These are phyloP conservation scores for Mycena sp. DNA, from an alignment of 1,284 basidiomycete species.

Conservation along the genomic window DNA sequence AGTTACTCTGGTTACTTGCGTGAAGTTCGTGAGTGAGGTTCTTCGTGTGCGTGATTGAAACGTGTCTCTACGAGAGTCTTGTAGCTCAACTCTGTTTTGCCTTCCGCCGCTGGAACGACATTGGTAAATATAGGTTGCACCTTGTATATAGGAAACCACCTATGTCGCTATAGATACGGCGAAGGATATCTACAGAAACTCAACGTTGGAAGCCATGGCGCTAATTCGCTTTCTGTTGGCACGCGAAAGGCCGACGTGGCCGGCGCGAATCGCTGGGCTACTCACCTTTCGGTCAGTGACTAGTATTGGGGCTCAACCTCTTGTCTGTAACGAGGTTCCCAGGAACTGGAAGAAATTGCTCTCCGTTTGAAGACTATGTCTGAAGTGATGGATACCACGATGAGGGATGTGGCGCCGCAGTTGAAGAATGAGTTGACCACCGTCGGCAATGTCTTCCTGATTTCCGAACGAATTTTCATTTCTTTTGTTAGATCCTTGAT, in stretches of 20 bases:
- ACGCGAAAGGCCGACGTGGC: slow-evolving; percentile 48
- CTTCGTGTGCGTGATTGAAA: not conserved
- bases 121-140: slow-evolving; percentile 37
- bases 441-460: not conserved
- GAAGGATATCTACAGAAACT: slow-evolving; percentile 72
- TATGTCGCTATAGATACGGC: slow-evolving; percentile 60
- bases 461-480: not conserved
- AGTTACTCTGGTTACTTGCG: slow-evolving; percentile 84
- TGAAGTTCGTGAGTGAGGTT: slow-evolving; percentile 67
- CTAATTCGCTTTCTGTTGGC: slow-evolving; percentile 58
- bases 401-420: slow-evolving; percentile 1
- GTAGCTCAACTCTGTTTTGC: slow-evolving; percentile 78
- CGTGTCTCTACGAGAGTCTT: slow-evolving; percentile 26
- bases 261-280: slow-evolving; percentile 32
- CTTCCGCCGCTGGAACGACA: slow-evolving; percentile 75
- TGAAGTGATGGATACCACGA: slow-evolving; percentile 4
- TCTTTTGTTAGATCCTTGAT: slow-evolving; percentile 11
- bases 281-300: slow-evolving; percentile 33
- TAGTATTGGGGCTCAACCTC: not conserved
- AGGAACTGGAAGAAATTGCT: slow-evolving; percentile 37
- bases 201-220: slow-evolving; percentile 64
- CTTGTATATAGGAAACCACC: not conserved
- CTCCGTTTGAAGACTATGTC: slow-evolving; percentile 23
- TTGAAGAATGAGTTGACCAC: slow-evolving; percentile 9
- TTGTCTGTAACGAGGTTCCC: not conserved